A percentile compares a stretch with the other conserved stretches of the same genome.
Evolutionary conservation across 2,329 filamentous ascomycete species (phyloP).

Genomic region (Ophiognomonia clavigignenti-juglandacearum): DNA sequence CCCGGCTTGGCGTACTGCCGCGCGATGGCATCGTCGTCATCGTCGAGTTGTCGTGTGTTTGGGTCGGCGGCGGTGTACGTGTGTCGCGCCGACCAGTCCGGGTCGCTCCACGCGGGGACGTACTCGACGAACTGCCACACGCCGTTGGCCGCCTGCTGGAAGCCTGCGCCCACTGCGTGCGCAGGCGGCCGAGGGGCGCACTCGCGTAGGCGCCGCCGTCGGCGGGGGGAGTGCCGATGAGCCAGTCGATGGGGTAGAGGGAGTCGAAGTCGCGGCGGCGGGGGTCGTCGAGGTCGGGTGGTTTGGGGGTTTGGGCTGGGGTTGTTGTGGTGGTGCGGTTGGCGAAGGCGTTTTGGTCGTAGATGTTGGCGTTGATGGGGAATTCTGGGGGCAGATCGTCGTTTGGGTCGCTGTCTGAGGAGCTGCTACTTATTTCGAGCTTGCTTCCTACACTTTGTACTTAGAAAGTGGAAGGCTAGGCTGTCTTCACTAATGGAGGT

Average conservation of each 20-base stretch:
- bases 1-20: conserved; percentile 5
- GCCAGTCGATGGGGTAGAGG: neutral
- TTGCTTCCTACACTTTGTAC: no score
- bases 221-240: neutral
- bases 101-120: conserved; percentile 15
- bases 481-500: no score
- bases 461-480: no score
- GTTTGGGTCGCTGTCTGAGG: no score
- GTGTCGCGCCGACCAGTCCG: conserved; percentile 4
- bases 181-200: conserved; percentile 2
- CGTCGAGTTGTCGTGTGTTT: neutral
- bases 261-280: neutral
- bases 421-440: no score
- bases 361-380: neutral
- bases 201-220: no score
- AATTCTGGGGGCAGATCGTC: neutral
- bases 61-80: no score
- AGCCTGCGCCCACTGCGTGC: neutral
- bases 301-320: no score
- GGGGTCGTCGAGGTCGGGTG: neutral
- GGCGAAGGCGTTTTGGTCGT: neutral
- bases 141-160: neutral
- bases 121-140: conserved; percentile 11
- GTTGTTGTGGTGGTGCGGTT: neutral
- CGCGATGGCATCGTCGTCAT: neutral